Evolutionary conservation across 495 filamentous ascomycete species (phyloP), one percentile per base, ranked within the genome.

Genomic region (Penicillium simplicissimum): DNA sequence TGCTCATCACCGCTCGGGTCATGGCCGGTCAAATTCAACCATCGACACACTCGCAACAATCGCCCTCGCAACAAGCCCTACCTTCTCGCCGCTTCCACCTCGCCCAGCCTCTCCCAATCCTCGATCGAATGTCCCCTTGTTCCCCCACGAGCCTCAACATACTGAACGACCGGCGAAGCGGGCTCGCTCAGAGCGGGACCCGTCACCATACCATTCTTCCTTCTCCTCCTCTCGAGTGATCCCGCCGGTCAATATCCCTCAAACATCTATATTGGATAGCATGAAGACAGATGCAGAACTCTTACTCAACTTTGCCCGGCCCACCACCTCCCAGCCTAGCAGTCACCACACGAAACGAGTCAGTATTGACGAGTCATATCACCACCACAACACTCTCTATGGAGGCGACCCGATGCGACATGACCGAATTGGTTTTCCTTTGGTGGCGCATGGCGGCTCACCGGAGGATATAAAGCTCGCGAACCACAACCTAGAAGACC

Each of bases 111-210:
- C 76, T 17, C 71, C 71, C 35, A 62, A 64, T 42, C 65, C 67
- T 54, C 61, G 60, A n/a, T 62, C 71, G 9, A 42, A 63, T 31
- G 63, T 72, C 48, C 67, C 77, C 14, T 58, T 79, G 28, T 78
- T 79, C 14, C 68, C 74, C 15, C 23, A 65, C 59, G 71, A 76
- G 37, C 57, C 66, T 45, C 59, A 58, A 28, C 65, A 73, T 36
- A 57, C 66, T 51, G 84, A 85, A 63, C 79, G 82, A 25, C 85
- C 85, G 8, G 70, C 82, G n/a, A 89, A 89, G 65, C 81, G 86
- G 33, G 76, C 83, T 25, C 80, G 84, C 53, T 87, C 86, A 31
- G 86, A 86, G 61, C 77, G 81, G 62, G 68, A 83, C 55, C 67
- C 75, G 21, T 85, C 85, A 48, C 80, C 84, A 28, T 74, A 77